Evolutionary conservation across 371 early-diverging fungal species (phyloP).

Genomic region (Mortierella polycephala): DNA sequence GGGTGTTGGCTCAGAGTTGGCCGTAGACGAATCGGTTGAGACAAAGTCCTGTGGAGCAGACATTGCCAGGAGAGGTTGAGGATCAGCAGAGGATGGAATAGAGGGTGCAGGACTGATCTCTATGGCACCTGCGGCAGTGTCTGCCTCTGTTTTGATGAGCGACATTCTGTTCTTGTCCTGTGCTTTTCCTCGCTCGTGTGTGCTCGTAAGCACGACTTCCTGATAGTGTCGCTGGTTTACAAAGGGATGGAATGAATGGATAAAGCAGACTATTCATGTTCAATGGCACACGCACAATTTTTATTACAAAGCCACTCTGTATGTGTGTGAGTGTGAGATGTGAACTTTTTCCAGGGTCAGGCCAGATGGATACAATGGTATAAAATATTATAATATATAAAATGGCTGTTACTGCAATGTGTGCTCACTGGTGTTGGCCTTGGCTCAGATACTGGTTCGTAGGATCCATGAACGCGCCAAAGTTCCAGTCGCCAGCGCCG

Average conservation of each 20-base stretch:
- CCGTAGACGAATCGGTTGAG: neutral
- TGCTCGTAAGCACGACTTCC: no score
- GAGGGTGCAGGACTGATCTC: conserved; percentile 3
- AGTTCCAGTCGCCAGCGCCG: conserved; percentile 28
- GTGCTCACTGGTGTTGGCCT: neutral
- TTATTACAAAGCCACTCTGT: no score
- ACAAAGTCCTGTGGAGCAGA: no score
- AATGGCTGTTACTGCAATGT: neutral
- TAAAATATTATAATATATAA: neutral
- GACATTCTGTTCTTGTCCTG: conserved; percentile 15
- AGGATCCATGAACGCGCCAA: conserved; percentile 23
- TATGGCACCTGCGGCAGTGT: conserved; percentile 2
- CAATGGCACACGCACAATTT: no score
- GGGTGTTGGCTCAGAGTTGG: neutral
- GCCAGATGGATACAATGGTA: neutral
- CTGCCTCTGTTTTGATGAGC: conserved; percentile 14
- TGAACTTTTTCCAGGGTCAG: no score
- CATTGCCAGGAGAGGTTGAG: neutral
- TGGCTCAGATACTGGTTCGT: conserved; percentile 25
- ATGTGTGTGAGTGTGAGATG: no score
- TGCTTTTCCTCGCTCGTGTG: conserved; percentile 1
- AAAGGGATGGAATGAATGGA: no score
- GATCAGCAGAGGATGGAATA: conserved; percentile 1
- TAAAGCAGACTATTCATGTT: no score
- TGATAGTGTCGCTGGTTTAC: no score